A percentile compares a stretch with the other conserved stretches of the same genome.
phyloP scores from a whole-genome alignment of 139 green algal species.

The Chlamydomonas eustigma region DNA sequence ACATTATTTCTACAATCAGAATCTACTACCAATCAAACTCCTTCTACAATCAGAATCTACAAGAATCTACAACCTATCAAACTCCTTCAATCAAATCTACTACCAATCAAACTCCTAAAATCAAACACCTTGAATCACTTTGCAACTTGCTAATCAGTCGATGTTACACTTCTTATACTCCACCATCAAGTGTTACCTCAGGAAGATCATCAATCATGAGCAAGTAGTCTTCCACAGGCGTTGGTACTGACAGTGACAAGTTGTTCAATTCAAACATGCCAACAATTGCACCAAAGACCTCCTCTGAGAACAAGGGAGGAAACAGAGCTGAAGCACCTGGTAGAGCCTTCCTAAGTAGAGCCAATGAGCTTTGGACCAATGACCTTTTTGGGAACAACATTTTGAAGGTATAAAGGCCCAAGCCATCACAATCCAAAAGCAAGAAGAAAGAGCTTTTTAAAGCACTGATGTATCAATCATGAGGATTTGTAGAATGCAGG shows the following conservation, averaged over 20 bases:
- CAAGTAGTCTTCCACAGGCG: slow-evolving; percentile 70
- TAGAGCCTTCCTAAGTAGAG: slow-evolving; percentile 50
- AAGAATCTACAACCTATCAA: neutral
- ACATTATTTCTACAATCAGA: too few species aligned
- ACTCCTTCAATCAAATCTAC: neutral
- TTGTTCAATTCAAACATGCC: slow-evolving; percentile 99
- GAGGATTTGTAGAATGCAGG: too few species aligned
- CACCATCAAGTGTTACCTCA: slow-evolving; percentile 13
- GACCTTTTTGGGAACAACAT: too few species aligned
- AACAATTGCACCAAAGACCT: slow-evolving; percentile 78
- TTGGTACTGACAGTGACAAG: slow-evolving; percentile 61
- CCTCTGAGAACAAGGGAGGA: slow-evolving; percentile 15
- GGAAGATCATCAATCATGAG: slow-evolving; percentile 36
- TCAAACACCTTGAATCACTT: neutral
- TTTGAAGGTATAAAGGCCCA: too few species aligned
- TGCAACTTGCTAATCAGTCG: neutral
- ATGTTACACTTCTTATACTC: neutral
- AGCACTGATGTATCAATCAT: too few species aligned
- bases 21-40: too few species aligned
- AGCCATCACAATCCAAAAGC: too few species aligned
- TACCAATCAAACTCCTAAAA: neutral
- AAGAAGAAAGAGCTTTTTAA: too few species aligned
- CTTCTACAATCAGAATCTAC: neutral
- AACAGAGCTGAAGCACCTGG: slow-evolving; percentile 1
- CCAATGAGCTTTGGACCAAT: slow-evolving; percentile 72